Conservation (phyloP, 2,329 filamentous ascomycete species). For the Calonectria fujianensis region DNA sequence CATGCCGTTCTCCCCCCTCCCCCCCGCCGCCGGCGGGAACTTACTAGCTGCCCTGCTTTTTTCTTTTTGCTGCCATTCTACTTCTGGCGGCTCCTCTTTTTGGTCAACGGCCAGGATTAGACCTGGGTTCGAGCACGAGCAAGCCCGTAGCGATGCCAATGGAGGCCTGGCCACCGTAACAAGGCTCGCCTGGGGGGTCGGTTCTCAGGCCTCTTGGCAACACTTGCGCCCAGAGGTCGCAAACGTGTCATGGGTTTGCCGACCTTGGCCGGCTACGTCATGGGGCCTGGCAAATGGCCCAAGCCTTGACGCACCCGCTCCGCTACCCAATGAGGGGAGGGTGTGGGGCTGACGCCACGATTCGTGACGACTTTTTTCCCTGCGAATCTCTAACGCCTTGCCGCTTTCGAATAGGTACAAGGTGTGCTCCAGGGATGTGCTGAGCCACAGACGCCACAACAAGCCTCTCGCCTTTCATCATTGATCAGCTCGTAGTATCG, state of each 20-base stretch:
- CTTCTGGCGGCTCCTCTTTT: conserved; percentile 15
- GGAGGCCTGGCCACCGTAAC: conserved; percentile 10
- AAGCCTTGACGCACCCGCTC: conserved; percentile 1
- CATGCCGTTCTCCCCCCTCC: not conserved
- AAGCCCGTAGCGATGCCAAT: conserved; percentile 25
- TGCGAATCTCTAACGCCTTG: conserved; percentile 10
- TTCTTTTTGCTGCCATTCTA: not conserved
- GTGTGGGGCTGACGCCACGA: conserved; percentile 39
- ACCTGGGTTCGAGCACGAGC: conserved; percentile 4
- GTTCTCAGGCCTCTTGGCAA: conserved; percentile 21
- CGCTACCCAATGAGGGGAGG: conserved; percentile 28
- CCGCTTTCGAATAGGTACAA: conserved; percentile 24
- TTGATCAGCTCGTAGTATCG: conserved; percentile 5
- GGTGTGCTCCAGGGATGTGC: conserved; percentile 27
- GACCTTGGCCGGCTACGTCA: conserved; percentile 27
- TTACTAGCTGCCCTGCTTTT: conserved; percentile 22
- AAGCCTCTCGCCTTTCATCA: conserved; percentile 17
- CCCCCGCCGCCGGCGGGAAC: conserved; percentile 16
- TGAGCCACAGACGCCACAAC: conserved; percentile 44
- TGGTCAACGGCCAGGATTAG: not conserved
- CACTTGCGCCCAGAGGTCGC: conserved; percentile 16
- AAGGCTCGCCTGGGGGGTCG: conserved; percentile 6
- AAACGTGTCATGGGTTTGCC: conserved; percentile 25
- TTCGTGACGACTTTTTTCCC: conserved; percentile 28
- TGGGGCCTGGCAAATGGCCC: conserved; percentile 13